Percentiles rank a stretch among this genome's conserved stretches.
Conservation (phyloP, 495 filamentous ascomycete genomes). For the Hypomontagnella monticulosa region DNA sequence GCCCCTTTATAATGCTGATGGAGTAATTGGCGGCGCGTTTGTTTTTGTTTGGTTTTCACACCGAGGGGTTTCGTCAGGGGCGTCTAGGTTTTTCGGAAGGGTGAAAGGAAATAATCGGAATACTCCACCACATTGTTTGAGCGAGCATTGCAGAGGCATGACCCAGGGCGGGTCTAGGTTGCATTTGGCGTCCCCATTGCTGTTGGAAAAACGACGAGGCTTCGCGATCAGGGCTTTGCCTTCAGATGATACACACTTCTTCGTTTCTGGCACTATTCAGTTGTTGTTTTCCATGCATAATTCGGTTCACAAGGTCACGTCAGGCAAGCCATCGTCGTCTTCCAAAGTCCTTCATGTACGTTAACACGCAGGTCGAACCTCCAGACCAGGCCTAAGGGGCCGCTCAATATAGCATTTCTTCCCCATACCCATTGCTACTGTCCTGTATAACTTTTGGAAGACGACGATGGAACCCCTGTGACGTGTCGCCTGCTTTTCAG, state of each 20-base stretch:
- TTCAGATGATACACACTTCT: conserved; percentile 49
- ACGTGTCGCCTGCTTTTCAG: conserved; percentile 53
- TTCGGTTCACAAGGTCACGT: conserved; percentile 57
- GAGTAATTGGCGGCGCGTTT: conserved; percentile 34
- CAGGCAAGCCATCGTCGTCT: conserved; percentile 74
- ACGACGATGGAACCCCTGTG: conserved; percentile 63
- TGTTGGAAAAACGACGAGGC: conserved; percentile 53
- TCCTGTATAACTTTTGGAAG: conserved; percentile 56
- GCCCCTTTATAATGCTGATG: conserved; percentile 45
- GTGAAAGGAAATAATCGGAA: conserved; percentile 48
- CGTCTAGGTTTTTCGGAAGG: conserved; percentile 49
- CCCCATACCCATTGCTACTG: conserved; percentile 53
- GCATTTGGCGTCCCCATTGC: conserved; percentile 50
- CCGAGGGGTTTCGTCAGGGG: conserved; percentile 48
- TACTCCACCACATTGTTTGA: conserved; percentile 48
- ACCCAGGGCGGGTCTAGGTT: conserved; percentile 52
- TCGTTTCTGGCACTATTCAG: conserved; percentile 45
- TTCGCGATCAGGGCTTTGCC: conserved; percentile 48
- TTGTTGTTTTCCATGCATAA: conserved; percentile 45
- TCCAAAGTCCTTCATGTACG: conserved; percentile 78
- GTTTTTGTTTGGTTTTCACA: conserved; percentile 21
- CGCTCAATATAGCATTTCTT: conserved; percentile 64
- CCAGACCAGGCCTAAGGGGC: conserved; percentile 53
- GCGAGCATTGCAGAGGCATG: conserved; percentile 52
- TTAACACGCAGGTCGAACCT: conserved; percentile 68